phyloP scores from a whole-genome alignment of 208 protist genomes.

The Eutreptiella sp. region DNA sequence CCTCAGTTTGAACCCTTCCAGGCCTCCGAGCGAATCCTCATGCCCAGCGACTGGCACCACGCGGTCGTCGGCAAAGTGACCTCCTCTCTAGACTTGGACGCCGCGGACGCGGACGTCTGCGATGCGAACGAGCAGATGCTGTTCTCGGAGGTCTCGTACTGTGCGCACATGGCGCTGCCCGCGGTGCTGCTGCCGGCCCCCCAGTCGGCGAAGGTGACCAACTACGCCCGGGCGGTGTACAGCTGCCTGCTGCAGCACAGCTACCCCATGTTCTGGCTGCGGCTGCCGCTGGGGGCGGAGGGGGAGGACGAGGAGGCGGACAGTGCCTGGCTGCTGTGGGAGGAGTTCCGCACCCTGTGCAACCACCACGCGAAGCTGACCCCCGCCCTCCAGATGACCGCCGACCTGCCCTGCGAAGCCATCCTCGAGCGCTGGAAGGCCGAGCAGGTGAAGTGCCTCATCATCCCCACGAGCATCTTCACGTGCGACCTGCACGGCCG shows the following conservation, averaged over 20 bases:
- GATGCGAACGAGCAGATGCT: conserved; percentile 34
- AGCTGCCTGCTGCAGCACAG: not conserved
- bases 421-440: conserved; percentile 49
- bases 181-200: conserved; percentile 53
- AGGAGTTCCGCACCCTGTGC: conserved; percentile 49
- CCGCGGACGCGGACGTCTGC: conserved; percentile 40
- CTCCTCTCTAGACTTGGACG: conserved; percentile 42
- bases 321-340: conserved; percentile 57
- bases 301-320: conserved; percentile 22
- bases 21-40: not conserved
- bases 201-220: not conserved
- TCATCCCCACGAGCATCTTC: conserved; percentile 58
- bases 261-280: conserved; percentile 40
- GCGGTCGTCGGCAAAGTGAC: conserved; percentile 26
- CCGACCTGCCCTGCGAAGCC: conserved; percentile 42
- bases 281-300: conserved; percentile 35
- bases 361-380: conserved; percentile 44
- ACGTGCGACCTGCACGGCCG: conserved; percentile 50
- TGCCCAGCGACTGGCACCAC: not conserved
- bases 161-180: conserved; percentile 52
- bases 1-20: not conserved
- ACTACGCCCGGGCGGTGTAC: conserved; percentile 49
- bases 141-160: conserved; percentile 52
- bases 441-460: conserved; percentile 55
- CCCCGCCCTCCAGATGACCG: conserved; percentile 52